phyloP scores from a whole-genome alignment of 345 rosid genomes.

The Citrus medica region DNA sequence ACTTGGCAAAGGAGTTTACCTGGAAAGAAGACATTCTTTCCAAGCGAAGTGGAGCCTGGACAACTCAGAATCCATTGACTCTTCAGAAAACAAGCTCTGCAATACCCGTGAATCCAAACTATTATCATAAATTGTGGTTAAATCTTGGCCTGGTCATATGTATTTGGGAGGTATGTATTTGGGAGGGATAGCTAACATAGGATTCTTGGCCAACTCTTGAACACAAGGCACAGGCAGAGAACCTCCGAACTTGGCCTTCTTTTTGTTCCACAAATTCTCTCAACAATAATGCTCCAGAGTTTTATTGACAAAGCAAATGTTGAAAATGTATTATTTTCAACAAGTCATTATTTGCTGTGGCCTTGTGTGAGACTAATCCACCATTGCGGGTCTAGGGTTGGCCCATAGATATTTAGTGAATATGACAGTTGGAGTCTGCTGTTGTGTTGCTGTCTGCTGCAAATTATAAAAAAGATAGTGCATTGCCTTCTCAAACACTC shows the following conservation, averaged over 20 bases:
- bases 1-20: neutral
- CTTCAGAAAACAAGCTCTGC: conserved; percentile 25
- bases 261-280: neutral
- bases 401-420: too few species aligned
- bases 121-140: neutral
- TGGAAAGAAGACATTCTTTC: conserved; percentile 21
- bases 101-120: conserved; percentile 15
- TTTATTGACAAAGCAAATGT: too few species aligned
- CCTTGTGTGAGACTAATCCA: too few species aligned
- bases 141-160: conserved; percentile 20
- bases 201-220: conserved; percentile 30
- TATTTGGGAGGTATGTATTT: conserved; percentile 37
- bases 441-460: too few species aligned
- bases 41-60: conserved; percentile 24
- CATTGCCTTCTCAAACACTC: too few species aligned
- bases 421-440: too few species aligned
- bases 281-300: neutral
- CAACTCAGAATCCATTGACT: conserved; percentile 32
- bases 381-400: too few species aligned
- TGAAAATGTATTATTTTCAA: too few species aligned
- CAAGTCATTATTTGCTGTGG: too few species aligned
- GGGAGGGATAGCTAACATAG: conserved; percentile 20
- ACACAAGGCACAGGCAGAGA: conserved; percentile 41
- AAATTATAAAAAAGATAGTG: too few species aligned
- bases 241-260: conserved; percentile 13